phyloP scores from a whole-genome alignment of 2,329 filamentous ascomycete species.

The Trichoderma brevicompactum region DNA sequence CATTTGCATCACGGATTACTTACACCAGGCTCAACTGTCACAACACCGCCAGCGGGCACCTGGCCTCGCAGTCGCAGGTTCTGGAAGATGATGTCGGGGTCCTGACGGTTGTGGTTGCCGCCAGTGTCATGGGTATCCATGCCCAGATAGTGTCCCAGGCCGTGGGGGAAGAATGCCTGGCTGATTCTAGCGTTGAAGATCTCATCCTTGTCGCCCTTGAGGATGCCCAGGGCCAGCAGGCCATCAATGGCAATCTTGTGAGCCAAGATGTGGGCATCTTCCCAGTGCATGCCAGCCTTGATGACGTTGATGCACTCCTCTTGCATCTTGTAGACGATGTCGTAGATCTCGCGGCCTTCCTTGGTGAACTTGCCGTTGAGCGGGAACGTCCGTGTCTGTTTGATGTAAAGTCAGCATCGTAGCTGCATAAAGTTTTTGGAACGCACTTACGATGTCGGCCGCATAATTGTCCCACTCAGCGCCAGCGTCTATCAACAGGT shows the following conservation, averaged over 20 bases:
- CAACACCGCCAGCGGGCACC: constrained; percentile 77
- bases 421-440: neutral
- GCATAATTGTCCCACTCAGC: constrained; percentile 76
- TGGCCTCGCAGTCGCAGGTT: constrained; percentile 80
- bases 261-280: constrained; percentile 78
- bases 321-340: constrained; percentile 87
- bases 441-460: constrained; percentile 60
- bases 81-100: constrained; percentile 81
- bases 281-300: constrained; percentile 76
- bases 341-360: constrained; percentile 76
- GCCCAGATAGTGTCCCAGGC: constrained; percentile 86
- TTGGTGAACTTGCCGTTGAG: constrained; percentile 71
- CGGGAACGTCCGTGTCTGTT: constrained; percentile 82
- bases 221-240: constrained; percentile 73
- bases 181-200: constrained; percentile 80
- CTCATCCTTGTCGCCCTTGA: constrained; percentile 69
- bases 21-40: constrained; percentile 93
- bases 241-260: constrained; percentile 83
- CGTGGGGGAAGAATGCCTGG: constrained; percentile 89
- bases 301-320: constrained; percentile 73
- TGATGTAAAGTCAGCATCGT: neutral
- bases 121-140: constrained; percentile 92
- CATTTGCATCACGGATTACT: constrained; percentile 40
- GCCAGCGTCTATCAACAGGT: constrained; percentile 84
- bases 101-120: constrained; percentile 75